A percentile compares a stretch with the other conserved stretches of the same genome.
phyloP scores from a whole-genome alignment of 352 stramenopile species.

The Pythium diclinum region DNA sequence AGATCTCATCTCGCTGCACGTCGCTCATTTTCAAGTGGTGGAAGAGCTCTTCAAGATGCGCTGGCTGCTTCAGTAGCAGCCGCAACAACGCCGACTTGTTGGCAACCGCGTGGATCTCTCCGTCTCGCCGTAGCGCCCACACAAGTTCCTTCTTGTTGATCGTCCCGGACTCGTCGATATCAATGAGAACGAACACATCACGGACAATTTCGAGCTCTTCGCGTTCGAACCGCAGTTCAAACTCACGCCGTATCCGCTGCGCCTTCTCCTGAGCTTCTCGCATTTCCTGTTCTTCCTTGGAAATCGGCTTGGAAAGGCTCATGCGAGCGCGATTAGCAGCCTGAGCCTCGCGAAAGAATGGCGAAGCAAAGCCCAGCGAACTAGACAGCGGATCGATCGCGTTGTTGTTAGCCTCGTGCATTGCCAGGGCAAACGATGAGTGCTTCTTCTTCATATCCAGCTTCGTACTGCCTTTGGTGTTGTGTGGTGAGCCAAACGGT shows the following conservation, averaged over 20 bases:
- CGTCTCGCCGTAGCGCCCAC: constrained; percentile 62
- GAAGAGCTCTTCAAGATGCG: constrained; percentile 32
- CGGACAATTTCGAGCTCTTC: constrained; percentile 39
- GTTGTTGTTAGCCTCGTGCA: constrained; percentile 17
- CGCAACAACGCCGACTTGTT: constrained; percentile 44
- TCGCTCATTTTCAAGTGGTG: constrained; percentile 28
- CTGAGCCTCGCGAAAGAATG: constrained; percentile 19
- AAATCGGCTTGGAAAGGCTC: constrained; percentile 1
- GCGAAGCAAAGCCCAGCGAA: constrained; percentile 29
- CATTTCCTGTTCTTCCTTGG: neutral
- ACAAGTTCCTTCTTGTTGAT: constrained; percentile 63
- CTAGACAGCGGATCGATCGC: constrained; percentile 23
- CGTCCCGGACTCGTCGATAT: constrained; percentile 57
- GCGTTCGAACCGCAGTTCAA: constrained; percentile 29
- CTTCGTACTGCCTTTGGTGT: neutral
- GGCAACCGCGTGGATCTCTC: constrained; percentile 48
- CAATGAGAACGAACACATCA: constrained; percentile 59
- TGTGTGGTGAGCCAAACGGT: neutral
- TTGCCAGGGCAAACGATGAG: constrained; percentile 10
- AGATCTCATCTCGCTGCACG: constrained; percentile 32
- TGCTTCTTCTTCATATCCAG: constrained; percentile 12
- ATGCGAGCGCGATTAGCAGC: neutral
- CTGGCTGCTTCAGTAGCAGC: constrained; percentile 54
- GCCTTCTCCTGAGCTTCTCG: constrained; percentile 5
- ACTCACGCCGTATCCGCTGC: constrained; percentile 8